These are phyloP conservation scores for Lichtheimia ornata DNA, from an alignment of 371 early-diverging fungal species.

Conservation along the genomic window DNA sequence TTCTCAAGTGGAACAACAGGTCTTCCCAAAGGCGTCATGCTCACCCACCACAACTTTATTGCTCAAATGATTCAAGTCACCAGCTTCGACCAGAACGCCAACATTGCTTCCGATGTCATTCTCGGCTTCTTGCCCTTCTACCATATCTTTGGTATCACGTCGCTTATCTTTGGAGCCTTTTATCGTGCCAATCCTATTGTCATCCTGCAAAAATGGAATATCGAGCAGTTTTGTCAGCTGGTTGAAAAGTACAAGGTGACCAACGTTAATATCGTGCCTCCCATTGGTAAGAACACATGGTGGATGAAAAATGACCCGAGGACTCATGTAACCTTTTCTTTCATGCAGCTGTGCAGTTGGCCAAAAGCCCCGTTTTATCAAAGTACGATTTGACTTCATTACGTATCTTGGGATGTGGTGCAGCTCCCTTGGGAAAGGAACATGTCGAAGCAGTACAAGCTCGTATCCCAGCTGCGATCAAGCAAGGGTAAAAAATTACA, in stretches of 20 bases:
- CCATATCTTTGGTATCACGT: conserved; percentile 77
- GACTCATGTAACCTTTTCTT: background rate
- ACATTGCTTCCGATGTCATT: conserved; percentile 38
- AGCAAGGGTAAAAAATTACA: conserved; percentile 61
- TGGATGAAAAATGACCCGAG: background rate
- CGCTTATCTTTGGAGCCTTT: conserved; percentile 27
- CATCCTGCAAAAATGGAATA: conserved; percentile 68
- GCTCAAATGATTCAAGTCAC: conserved; percentile 28
- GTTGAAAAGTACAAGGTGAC: conserved; percentile 68
- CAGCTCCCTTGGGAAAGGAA: conserved; percentile 78
- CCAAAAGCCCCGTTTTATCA: conserved; percentile 68
- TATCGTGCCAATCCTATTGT: conserved; percentile 46
- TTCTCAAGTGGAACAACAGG: conserved; percentile 90
- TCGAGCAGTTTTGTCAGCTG: conserved; percentile 52
- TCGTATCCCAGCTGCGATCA: conserved; percentile 55
- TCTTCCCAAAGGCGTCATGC: conserved; percentile 50
- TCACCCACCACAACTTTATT: conserved; percentile 36
- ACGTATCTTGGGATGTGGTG: conserved; percentile 68
- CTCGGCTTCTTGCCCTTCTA: conserved; percentile 80
- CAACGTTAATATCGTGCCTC: conserved; percentile 75
- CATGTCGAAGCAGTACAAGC: conserved; percentile 51
- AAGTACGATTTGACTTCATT: conserved; percentile 69
- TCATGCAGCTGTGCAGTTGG: conserved; percentile 49
- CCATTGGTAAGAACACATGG: conserved; percentile 52
- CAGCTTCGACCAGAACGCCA: conserved; percentile 16